phyloP scores from a whole-genome alignment of 2,329 filamentous ascomycete species.

The Apiospora koreana region DNA sequence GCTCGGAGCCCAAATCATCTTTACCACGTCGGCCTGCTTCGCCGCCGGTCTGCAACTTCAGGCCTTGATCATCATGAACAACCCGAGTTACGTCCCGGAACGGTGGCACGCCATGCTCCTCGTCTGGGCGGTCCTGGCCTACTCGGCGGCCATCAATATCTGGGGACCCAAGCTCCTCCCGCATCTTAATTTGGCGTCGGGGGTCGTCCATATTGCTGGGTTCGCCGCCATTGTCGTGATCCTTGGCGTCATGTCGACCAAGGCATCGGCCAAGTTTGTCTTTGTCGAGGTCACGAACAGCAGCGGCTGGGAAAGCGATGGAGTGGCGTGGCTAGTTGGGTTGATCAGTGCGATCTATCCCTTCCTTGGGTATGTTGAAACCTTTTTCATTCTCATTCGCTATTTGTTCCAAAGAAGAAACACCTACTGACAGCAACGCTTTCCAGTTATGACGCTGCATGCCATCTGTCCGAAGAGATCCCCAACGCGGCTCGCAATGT shows the following conservation, averaged over 20 bases:
- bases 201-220: constrained; percentile 28
- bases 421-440: not conserved
- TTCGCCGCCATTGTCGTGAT: constrained; percentile 30
- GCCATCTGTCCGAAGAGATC: constrained; percentile 36
- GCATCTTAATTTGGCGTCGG: constrained; percentile 34
- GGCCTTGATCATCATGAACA: constrained; percentile 43
- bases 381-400: not conserved
- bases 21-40: constrained; percentile 50
- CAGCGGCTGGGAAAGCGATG: constrained; percentile 34
- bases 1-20: constrained; percentile 45
- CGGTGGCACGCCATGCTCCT: constrained; percentile 48
- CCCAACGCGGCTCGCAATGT: constrained; percentile 35
- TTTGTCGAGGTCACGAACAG: constrained; percentile 34
- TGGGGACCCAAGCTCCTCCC: constrained; percentile 41
- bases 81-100: constrained; percentile 39
- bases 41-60: constrained; percentile 45
- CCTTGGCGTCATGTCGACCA: constrained; percentile 32
- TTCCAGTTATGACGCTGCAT: constrained; percentile 35
- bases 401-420: too few relatives aligned
- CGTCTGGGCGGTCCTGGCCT: constrained; percentile 45
- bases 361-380: constrained; percentile 31
- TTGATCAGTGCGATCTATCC: constrained; percentile 35
- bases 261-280: constrained; percentile 31
- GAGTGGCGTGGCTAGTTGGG: constrained; percentile 35
- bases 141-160: constrained; percentile 41